Conservation (phyloP, 441 rosid genomes). For the Cnidoscolus chayamansa region DNA sequence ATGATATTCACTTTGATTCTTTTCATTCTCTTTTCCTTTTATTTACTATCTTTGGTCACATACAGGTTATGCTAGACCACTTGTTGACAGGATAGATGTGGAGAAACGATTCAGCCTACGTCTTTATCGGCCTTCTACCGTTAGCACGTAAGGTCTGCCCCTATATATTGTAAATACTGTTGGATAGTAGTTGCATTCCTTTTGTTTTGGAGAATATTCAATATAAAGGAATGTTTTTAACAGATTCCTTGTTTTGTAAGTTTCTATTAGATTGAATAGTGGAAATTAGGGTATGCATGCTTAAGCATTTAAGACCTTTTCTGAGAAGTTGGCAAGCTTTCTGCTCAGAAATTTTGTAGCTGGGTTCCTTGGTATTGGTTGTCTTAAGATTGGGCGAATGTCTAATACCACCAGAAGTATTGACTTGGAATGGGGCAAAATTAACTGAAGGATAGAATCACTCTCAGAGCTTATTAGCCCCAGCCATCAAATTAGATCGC, state of each 20-base stretch:
- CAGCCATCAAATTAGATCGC: too few species aligned
- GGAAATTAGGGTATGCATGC: background rate
- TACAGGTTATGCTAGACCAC: slow-evolving; percentile 87
- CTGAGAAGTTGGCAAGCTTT: background rate
- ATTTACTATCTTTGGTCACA: background rate
- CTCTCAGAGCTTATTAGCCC: background rate
- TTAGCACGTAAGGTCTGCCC: slow-evolving; percentile 63
- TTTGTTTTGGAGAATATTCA: background rate
- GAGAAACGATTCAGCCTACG: slow-evolving; percentile 58
- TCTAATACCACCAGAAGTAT: background rate
- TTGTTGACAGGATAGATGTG: slow-evolving; percentile 72
- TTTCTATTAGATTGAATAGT: background rate
- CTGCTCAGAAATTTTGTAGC: background rate
- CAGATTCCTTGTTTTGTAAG: background rate
- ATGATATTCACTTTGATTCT: background rate
- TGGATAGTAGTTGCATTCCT: background rate
- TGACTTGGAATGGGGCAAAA: background rate
- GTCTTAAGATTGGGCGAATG: background rate
- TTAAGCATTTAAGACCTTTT: background rate
- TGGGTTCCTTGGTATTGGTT: background rate
- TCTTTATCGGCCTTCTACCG: slow-evolving; percentile 87
- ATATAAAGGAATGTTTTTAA: background rate
- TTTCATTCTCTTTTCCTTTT: slow-evolving; percentile 9
- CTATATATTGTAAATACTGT: background rate
- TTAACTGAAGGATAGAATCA: background rate